Evolutionary conservation across 2,329 filamentous ascomycete genomes (phyloP).

Genomic region (Aspergillus tubingensis): DNA sequence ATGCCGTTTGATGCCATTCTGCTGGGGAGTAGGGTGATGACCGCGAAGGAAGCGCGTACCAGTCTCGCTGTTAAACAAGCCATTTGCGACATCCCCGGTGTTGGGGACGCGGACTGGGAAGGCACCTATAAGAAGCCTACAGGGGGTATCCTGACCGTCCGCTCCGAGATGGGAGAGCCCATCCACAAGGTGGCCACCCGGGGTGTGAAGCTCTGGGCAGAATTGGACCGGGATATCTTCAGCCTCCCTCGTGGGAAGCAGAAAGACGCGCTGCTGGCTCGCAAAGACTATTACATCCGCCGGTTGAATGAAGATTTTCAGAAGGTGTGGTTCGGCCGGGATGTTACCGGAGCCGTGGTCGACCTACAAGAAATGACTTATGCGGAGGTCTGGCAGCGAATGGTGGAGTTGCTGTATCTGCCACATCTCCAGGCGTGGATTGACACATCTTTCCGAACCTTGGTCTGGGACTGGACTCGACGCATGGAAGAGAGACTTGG

Average conservation of each 20-base stretch:
- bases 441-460: neutral
- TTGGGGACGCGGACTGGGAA: neutral
- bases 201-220: constrained; percentile 1
- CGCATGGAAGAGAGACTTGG: neutral
- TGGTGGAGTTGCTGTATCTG: neutral
- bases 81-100: neutral
- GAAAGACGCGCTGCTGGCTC: neutral
- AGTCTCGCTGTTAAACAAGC: neutral
- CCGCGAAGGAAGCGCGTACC: neutral
- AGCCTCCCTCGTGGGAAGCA: neutral
- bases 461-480: neutral
- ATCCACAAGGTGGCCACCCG: constrained; percentile 5
- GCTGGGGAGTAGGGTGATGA: neutral
- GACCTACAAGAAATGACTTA: constrained; percentile 6
- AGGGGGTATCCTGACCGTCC: neutral
- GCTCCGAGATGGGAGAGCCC: constrained; percentile 1
- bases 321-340: constrained; percentile 1
- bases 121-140: neutral
- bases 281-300: neutral
- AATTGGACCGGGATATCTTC: constrained; percentile 8
- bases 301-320: constrained; percentile 6
- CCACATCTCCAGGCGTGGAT: neutral
- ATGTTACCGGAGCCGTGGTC: neutral
- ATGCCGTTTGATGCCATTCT: constrained; percentile 5
- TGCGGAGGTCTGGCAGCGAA: neutral